These are phyloP conservation scores for Penicillium steckii DNA, from an alignment of 495 filamentous ascomycete genomes.

Conservation along the genomic window DNA sequence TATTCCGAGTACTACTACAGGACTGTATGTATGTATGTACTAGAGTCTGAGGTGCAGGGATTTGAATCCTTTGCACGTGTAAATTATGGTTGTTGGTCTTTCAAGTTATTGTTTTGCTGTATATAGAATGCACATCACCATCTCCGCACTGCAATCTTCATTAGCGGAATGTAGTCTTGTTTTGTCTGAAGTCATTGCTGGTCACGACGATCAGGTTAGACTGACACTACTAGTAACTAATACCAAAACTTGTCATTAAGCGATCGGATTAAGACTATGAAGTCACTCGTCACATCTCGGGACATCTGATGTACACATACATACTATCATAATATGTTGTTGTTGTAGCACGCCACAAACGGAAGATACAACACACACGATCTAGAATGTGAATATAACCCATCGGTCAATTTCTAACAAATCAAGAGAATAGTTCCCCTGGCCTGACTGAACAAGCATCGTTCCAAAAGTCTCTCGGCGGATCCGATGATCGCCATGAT, in stretches of 20 bases:
- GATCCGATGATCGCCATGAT: background rate
- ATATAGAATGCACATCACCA: slow-evolving; percentile 10
- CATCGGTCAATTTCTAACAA: background rate
- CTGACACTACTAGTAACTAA: too few species aligned
- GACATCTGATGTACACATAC: too few species aligned
- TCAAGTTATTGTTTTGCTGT: slow-evolving; percentile 15
- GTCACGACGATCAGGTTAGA: too few species aligned
- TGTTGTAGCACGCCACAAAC: too few species aligned
- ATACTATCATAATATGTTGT: too few species aligned
- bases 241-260: too few species aligned
- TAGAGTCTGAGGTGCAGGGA: background rate
- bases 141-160: slow-evolving; percentile 4
- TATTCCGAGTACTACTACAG: background rate
- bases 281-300: too few species aligned
- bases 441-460: background rate
- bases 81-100: slow-evolving; percentile 15
- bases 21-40: too few species aligned
- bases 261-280: too few species aligned
- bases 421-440: background rate
- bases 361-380: background rate
- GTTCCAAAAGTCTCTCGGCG: background rate
- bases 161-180: too few species aligned
- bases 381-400: background rate
- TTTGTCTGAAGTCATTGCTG: too few species aligned
- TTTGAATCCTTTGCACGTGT: slow-evolving; percentile 8